These are phyloP conservation scores for Bruguiera hainesii DNA, from an alignment of 441 rosid species.

Conservation along the genomic window DNA sequence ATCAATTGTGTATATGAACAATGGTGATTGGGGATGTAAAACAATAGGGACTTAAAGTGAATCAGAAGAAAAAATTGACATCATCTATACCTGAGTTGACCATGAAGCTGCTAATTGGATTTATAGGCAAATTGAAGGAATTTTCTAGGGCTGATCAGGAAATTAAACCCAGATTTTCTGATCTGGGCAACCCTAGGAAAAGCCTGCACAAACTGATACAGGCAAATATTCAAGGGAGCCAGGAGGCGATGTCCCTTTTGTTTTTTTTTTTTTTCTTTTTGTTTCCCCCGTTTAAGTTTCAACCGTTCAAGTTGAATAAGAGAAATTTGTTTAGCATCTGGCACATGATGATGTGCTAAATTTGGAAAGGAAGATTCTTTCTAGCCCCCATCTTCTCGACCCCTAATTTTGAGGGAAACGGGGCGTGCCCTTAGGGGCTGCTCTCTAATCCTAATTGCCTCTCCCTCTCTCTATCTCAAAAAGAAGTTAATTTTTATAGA, in stretches of 20 bases:
- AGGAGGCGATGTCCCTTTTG: constrained; percentile 16
- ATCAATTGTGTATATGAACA: too few relatives aligned
- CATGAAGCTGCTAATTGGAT: constrained; percentile 29
- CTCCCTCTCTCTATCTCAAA: neutral
- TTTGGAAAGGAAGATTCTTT: constrained; percentile 26
- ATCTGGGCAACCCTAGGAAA: constrained; percentile 45
- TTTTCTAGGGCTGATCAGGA: constrained; percentile 25
- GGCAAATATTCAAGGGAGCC: constrained; percentile 27
- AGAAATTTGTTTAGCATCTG: too few relatives aligned
- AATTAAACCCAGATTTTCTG: constrained; percentile 4
- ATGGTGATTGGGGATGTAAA: too few relatives aligned
- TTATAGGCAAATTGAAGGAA: constrained; percentile 17
- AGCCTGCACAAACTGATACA: constrained; percentile 7
- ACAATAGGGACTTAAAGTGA: too few relatives aligned
- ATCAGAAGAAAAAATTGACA: neutral
- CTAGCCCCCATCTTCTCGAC: constrained; percentile 17
- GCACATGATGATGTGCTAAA: constrained; percentile 19
- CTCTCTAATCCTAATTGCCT: neutral
- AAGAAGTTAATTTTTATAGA: constrained; percentile 2
- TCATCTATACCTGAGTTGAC: constrained; percentile 21
- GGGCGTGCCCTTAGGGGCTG: constrained; percentile 13
- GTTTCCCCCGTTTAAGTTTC: neutral
- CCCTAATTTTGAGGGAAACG: constrained; percentile 29
- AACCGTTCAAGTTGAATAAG: neutral
- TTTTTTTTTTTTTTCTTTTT: neutral